Conservation (phyloP, 306 rosid genomes). For the Senna siamea region DNA sequence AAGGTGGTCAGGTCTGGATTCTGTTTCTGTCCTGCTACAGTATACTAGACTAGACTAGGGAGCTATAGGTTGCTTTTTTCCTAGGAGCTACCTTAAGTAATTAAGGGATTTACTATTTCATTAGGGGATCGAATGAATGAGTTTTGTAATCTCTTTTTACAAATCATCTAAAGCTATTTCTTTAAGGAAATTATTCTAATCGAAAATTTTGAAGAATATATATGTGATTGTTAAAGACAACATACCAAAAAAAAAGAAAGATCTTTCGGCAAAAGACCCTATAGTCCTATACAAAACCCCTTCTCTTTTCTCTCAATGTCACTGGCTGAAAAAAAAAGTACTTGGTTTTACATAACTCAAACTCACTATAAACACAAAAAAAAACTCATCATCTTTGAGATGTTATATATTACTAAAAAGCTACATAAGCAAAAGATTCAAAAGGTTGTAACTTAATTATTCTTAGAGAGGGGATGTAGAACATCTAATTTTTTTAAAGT, state of each 20-base stretch:
- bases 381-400: neutral
- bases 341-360: conserved; percentile 34
- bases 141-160: neutral
- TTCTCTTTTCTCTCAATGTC: neutral
- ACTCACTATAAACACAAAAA: neutral
- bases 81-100: neutral
- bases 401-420: conserved; percentile 31
- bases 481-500: too few relatives aligned
- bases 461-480: too few relatives aligned
- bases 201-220: neutral
- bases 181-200: neutral
- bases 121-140: neutral
- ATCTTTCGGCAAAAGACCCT: neutral
- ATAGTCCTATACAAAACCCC: neutral
- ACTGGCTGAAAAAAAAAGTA: conserved; percentile 1
- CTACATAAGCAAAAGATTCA: conserved; percentile 7
- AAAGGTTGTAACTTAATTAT: too few relatives aligned
- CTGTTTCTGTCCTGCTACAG: too few relatives aligned
- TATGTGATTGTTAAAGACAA: too few relatives aligned
- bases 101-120: neutral
- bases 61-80: neutral
- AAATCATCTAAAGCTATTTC: neutral
- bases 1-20: neutral
- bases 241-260: neutral
- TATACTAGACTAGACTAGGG: too few relatives aligned